Conservation (phyloP, 2,329 filamentous ascomycete species). For the Venturiaceae sp. region DNA sequence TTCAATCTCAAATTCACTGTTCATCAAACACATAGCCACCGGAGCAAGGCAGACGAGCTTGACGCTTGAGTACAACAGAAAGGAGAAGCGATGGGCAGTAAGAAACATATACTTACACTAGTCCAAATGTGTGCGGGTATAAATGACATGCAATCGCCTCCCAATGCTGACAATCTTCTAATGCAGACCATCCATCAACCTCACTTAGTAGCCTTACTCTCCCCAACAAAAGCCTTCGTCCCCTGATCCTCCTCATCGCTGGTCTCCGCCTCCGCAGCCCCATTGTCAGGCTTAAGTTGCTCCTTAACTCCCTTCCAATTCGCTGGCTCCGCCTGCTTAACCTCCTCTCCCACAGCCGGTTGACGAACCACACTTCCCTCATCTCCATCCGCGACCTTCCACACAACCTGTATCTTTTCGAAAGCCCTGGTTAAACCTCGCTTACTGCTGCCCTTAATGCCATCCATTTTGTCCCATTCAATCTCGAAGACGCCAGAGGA, state of each 20-base stretch:
- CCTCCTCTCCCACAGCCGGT: conserved; percentile 55
- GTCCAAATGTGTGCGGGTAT: not conserved
- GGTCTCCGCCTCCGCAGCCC: not conserved
- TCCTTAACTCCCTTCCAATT: conserved; percentile 52
- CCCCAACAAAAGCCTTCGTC: not conserved
- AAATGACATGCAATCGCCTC: not conserved
- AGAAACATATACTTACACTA: no score
- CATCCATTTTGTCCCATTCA: conserved; percentile 76
- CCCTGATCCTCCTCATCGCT: not conserved
- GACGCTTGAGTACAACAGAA: no score
- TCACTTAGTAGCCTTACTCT: no score
- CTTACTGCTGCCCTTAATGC: conserved; percentile 78
- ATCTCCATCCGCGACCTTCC: conserved; percentile 44
- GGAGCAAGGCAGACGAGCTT: no score
- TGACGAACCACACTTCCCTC: conserved; percentile 41
- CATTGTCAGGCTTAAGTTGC: not conserved
- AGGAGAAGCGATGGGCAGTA: no score
- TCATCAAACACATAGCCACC: no score
- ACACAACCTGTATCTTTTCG: conserved; percentile 76
- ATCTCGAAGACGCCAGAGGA: conserved; percentile 63
- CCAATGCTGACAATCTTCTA: not conserved
- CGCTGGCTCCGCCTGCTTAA: conserved; percentile 59
- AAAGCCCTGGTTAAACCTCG: conserved; percentile 69
- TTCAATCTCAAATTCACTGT: no score
- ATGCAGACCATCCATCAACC: no score